These are phyloP conservation scores for Emiliania huxleyi DNA, from an alignment of 78 protist genomes.

Conservation along the genomic window DNA sequence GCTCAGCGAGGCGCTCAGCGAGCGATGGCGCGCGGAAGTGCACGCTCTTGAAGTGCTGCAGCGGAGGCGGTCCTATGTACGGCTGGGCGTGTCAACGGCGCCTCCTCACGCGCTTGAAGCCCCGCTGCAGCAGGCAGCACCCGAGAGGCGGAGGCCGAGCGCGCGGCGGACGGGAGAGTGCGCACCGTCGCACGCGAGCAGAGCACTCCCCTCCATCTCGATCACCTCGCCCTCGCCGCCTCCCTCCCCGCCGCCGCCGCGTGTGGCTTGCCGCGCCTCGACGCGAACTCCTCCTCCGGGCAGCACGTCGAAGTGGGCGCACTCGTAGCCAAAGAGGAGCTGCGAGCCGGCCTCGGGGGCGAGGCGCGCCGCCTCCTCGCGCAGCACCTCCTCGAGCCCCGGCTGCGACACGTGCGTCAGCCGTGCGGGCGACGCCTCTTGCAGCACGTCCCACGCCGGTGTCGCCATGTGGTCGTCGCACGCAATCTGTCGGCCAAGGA, in stretches of 20 bases:
- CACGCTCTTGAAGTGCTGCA: background rate
- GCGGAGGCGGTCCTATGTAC: too few species aligned
- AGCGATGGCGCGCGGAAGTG: background rate
- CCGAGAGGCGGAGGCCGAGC: background rate
- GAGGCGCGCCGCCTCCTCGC: background rate
- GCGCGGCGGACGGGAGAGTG: background rate
- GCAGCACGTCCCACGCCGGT: background rate
- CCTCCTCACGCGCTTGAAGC: too few species aligned
- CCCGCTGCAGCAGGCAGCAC: too few species aligned
- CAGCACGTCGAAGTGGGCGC: background rate
- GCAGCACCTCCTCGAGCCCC: background rate
- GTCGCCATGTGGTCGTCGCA: background rate
- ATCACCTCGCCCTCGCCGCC: too few species aligned
- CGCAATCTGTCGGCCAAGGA: background rate
- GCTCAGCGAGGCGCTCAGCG: background rate
- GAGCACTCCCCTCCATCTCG: background rate
- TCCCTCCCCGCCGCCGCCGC: too few species aligned
- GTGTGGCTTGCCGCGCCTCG: background rate
- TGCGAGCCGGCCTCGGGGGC: background rate
- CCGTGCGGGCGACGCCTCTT: background rate
- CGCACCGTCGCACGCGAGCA: background rate
- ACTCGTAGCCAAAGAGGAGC: background rate
- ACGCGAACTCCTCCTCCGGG: background rate
- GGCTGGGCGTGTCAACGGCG: too few species aligned
- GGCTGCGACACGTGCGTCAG: background rate